Base-by-base conservation (phyloP, 805 yeast species). In the Groenewaldozyma tartarivorans region DNA sequence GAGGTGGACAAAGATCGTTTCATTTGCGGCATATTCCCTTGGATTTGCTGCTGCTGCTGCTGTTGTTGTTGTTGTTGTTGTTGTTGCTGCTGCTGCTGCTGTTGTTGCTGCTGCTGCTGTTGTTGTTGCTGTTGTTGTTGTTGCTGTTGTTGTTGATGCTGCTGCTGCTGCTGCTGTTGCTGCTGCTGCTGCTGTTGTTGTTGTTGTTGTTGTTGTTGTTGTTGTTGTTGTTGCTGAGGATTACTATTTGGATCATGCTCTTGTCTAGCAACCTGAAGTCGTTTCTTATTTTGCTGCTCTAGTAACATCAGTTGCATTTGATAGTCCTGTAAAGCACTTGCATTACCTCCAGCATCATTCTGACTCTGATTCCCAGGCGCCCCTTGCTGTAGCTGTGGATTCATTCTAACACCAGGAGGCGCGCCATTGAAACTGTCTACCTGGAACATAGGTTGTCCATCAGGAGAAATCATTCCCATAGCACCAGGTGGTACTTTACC, bases 271-370 rank as follows among this genome's bases (percentile, higher is more conserved):
- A 55, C 60, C 50, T 57, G 43, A 29, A 81, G 63, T 41, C 83
- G 69, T 56, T 75, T 76, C 55, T 80, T 79, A 58, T 81, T 84
- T 56, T 82, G 88, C 48, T 74, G 74, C 52, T 84, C 94, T 54
- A 85, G 62, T 40, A 80, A 56, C 72, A 81, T 72, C 49, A 83
- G 63, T 58, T 83, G 90, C 67, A 75, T 77, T 57, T 84, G 94
- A 58, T 85, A 84, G 55, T 84, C 94, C 51, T 80, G 84, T 31
- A 84, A 63, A 1, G 90, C 88, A 52, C 69, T 71, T 43, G 63
- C 66, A 48, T 59, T 59, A 34, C 47, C 52, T 42, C 61, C 66
- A 48, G 56, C 56, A 33, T 41, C 46, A 27, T 39, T 38, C 18
- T 47, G 55, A 24, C 47, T 52, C 33, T 34, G 52, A 24, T 36